These are phyloP conservation scores for Dactylonectria macrodidyma DNA, from an alignment of 2,329 filamentous ascomycete genomes.

Conservation along the genomic window DNA sequence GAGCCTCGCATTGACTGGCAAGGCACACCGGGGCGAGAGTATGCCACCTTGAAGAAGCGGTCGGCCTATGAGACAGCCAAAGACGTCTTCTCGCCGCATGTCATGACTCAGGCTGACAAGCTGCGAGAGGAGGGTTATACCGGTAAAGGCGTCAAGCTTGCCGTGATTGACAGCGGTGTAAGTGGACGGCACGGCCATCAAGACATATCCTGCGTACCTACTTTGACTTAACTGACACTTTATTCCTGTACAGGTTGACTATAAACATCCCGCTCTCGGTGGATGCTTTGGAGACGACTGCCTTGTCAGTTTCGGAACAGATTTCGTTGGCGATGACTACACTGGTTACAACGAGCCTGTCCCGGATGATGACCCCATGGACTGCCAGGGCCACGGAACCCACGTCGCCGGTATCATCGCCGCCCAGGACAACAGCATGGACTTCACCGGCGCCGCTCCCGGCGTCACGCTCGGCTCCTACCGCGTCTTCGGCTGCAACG, in stretches of 20 bases:
- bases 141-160: conserved; percentile 68
- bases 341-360: conserved; percentile 55
- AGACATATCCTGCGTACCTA: neutral
- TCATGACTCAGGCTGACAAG: conserved; percentile 71
- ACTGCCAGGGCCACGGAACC: conserved; percentile 72
- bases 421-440: conserved; percentile 66
- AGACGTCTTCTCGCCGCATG: conserved; percentile 64
- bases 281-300: conserved; percentile 74
- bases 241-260: conserved; percentile 64
- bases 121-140: conserved; percentile 63
- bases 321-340: conserved; percentile 71
- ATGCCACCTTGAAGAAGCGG: conserved; percentile 38
- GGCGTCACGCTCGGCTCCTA: conserved; percentile 70
- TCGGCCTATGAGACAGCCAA: conserved; percentile 30
- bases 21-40: conserved; percentile 50
- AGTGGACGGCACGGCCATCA: conserved; percentile 43
- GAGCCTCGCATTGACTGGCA: conserved; percentile 59
- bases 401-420: conserved; percentile 76
- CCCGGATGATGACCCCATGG: conserved; percentile 68
- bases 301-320: conserved; percentile 70
- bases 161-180: conserved; percentile 69
- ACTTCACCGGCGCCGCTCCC: conserved; percentile 71
- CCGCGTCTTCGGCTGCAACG: conserved; percentile 70
- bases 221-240: neutral
- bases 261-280: conserved; percentile 74